A percentile compares a stretch with the other conserved stretches of the same genome.
These are phyloP conservation scores for Fusarium longipes DNA, from an alignment of 2,329 filamentous ascomycete species.

Conservation along the genomic window DNA sequence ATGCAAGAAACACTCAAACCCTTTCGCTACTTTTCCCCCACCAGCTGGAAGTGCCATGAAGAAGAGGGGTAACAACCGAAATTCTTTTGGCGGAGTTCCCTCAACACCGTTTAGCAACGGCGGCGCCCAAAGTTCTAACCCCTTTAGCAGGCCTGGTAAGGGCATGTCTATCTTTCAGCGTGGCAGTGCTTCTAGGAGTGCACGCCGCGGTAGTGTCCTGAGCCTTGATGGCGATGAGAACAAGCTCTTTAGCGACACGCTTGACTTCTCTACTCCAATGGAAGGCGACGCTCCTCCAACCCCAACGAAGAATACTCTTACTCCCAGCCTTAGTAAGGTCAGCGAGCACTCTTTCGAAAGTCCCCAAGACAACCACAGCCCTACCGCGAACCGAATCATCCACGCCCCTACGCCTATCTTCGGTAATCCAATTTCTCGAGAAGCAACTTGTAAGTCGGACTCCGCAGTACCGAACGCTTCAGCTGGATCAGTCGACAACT, in stretches of 20 bases:
- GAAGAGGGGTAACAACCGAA: slow-evolving; percentile 69
- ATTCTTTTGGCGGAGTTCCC: slow-evolving; percentile 78
- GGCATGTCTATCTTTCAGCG: slow-evolving; percentile 75
- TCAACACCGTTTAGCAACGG: slow-evolving; percentile 82
- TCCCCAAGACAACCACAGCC: slow-evolving; percentile 44
- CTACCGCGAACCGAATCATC: slow-evolving; percentile 60
- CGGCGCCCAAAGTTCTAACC: slow-evolving; percentile 58
- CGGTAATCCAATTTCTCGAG: slow-evolving; percentile 51
- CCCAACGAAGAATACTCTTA: slow-evolving; percentile 79
- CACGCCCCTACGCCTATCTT: slow-evolving; percentile 57
- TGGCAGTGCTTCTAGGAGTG: slow-evolving; percentile 59
- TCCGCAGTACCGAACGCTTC: slow-evolving; percentile 24
- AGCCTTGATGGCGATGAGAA: slow-evolving; percentile 84
- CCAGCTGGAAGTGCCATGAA: slow-evolving; percentile 70
- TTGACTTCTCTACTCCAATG: slow-evolving; percentile 43
- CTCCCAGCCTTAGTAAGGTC: slow-evolving; percentile 55
- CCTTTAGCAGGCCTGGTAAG: slow-evolving; percentile 66
- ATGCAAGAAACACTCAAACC: slow-evolving; percentile 84
- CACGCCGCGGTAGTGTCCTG: slow-evolving; percentile 75
- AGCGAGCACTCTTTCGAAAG: slow-evolving; percentile 58
- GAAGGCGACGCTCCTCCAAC: slow-evolving; percentile 85
- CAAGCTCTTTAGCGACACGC: slow-evolving; percentile 55
- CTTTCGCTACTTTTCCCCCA: slow-evolving; percentile 74
- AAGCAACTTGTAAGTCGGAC: slow-evolving; percentile 60
- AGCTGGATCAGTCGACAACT: slow-evolving; percentile 25